Conservation (phyloP, 768 basidiomycete genomes). For the Mycena haematopus region DNA sequence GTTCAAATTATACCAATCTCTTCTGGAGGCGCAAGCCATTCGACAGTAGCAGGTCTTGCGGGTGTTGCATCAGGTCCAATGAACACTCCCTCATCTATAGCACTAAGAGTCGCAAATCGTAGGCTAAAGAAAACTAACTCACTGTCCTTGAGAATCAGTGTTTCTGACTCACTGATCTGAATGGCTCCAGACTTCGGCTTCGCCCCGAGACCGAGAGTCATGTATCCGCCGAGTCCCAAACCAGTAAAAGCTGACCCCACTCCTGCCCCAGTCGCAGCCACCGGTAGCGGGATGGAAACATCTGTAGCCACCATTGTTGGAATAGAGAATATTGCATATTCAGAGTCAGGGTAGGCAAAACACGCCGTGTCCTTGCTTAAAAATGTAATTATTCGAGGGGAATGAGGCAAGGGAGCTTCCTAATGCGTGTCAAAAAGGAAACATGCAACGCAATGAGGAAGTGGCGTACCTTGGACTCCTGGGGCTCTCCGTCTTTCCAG, state of each 20-base stretch:
- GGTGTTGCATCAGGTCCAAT: constrained; percentile 65
- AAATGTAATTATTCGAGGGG: constrained; percentile 86
- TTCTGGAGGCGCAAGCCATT: constrained; percentile 84
- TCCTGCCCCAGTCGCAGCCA: constrained; percentile 50
- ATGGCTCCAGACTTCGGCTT: constrained; percentile 73
- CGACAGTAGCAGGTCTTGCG: constrained; percentile 55
- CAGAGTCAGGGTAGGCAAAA: constrained; percentile 82
- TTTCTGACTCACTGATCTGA: constrained; percentile 63
- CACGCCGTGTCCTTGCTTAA: constrained; percentile 64
- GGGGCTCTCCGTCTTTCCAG: constrained; percentile 85
- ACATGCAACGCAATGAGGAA: background rate
- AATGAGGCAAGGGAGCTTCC: constrained; percentile 88
- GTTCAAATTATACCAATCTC: constrained; percentile 63
- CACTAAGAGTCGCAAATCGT: background rate
- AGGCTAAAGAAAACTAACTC: constrained; percentile 35
- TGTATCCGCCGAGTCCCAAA: constrained; percentile 81
- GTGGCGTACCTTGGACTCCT: constrained; percentile 67
- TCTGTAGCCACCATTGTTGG: constrained; percentile 63
- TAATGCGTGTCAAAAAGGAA: constrained; percentile 39
- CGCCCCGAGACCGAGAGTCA: constrained; percentile 80
- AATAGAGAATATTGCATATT: constrained; percentile 77
- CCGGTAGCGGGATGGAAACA: constrained; percentile 55
- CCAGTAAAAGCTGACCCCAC: constrained; percentile 78
- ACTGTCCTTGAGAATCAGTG: constrained; percentile 83
- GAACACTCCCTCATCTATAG: constrained; percentile 70